Base-by-base conservation (phyloP, 2,329 filamentous ascomycete genomes). In the Xylariomycetidae sp. region DNA sequence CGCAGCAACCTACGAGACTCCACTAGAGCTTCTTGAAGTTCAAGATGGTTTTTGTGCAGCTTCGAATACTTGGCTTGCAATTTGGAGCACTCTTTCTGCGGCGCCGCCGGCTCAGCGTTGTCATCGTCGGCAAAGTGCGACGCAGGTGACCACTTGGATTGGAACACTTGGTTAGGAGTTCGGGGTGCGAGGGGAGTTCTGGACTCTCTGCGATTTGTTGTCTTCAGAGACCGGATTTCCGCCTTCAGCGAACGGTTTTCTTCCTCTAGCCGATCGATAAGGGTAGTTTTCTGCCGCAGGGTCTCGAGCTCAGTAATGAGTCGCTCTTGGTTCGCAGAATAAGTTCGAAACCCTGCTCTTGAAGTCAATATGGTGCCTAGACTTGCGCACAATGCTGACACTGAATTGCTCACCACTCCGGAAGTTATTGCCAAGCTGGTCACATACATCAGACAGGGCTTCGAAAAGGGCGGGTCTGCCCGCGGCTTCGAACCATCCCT, bases 171-270 rank as follows among this genome's bases (percentile, higher is more conserved):
- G 29, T 55, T 54, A 13, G 33, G 32, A 28, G 52, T 52, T 29
- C 29, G 47, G 12, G 49, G 45, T 1, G 50, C 48, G 12, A 54
- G 44, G 32, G 55, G 54, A 14, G 44, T 46, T 33, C 26, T 13
- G 10, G 26, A 17, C 12, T 38, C 40, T 31, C 28, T 36, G 33
- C 23, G 37, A 6, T 15, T 38, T 18, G 32, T 48, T 37, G 42
- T 27, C 28, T 33, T 52, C 14, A 65, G 48, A 8, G 50, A 40
- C 4, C 44, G 39, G 8, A 72, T 38, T 33, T 68, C 57, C 19
- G 43, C 47, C 31, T 54, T 58, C 5, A 75, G 55, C 4, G 52
- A 40, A n/a, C 43, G 44, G 31, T 69, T 70, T 38, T 71, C 65
- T 12, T 58, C 44, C 34, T 67, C 58, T 17, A 73, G 45, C 2